A percentile compares a stretch with the other conserved stretches of the same genome.
Conservation (phyloP, 108 stramenopile species). For the Cyclotella kingstonii region DNA sequence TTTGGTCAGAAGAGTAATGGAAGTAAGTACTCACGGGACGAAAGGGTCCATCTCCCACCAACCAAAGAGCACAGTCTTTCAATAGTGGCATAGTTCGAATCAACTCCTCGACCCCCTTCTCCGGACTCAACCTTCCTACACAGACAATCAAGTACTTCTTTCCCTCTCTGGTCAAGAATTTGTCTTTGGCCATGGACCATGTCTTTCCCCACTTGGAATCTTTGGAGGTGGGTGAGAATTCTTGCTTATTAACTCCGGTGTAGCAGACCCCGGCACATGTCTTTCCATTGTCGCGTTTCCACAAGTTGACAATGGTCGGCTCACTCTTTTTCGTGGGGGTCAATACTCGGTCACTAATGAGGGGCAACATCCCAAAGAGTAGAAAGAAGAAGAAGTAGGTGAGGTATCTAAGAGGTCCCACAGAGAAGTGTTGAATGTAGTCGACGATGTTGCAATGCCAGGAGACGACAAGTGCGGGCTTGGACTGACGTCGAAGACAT, state of each 20-base stretch:
- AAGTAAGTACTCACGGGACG: constrained; percentile 4
- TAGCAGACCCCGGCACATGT: constrained; percentile 37
- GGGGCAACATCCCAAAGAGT: constrained; percentile 41
- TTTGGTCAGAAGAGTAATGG: not conserved
- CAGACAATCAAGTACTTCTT: constrained; percentile 45
- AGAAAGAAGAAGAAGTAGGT: constrained; percentile 29
- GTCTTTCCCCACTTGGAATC: constrained; percentile 35
- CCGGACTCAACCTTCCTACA: constrained; percentile 47
- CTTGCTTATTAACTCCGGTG: constrained; percentile 43
- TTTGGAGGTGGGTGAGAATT: constrained; percentile 34
- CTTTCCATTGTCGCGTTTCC: constrained; percentile 17
- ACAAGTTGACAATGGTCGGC: constrained; percentile 28
- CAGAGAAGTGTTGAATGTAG: constrained; percentile 41
- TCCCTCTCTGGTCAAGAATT: constrained; percentile 20
- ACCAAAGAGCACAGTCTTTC: constrained; percentile 44
- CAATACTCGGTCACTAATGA: constrained; percentile 44
- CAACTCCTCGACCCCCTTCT: constrained; percentile 53
- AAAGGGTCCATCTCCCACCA: constrained; percentile 53
- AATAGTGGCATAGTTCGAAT: constrained; percentile 28
- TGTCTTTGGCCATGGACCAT: constrained; percentile 36
- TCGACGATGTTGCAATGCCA: constrained; percentile 59
- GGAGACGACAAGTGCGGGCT: constrained; percentile 48
- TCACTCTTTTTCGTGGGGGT: constrained; percentile 50
- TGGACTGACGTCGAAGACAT: constrained; percentile 27
- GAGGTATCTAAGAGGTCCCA: constrained; percentile 28